Conservation (phyloP, 2,329 filamentous ascomycete species). For the Pyrenophora tritici-repentis region DNA sequence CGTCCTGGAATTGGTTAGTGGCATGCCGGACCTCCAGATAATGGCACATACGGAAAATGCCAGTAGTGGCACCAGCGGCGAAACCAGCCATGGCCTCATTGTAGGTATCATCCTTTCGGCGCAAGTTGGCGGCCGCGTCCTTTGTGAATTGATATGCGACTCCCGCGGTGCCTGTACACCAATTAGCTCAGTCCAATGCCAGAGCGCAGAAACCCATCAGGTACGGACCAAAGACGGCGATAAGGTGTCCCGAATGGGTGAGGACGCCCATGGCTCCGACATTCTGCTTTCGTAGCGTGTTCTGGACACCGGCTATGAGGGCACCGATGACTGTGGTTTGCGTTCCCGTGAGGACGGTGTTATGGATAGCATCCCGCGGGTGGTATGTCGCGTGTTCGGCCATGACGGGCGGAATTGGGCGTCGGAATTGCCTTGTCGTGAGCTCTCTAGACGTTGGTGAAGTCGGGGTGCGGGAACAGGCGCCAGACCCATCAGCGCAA, state of each 20-base stretch:
- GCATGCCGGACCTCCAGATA: slow-evolving; percentile 10
- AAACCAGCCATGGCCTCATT: slow-evolving; percentile 79
- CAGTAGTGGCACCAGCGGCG: slow-evolving; percentile 72
- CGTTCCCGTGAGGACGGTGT: slow-evolving; percentile 66
- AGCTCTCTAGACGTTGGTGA: slow-evolving; percentile 5
- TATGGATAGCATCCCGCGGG: slow-evolving; percentile 74
- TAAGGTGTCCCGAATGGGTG: slow-evolving; percentile 75
- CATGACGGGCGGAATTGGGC: slow-evolving; percentile 43
- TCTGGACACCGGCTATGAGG: slow-evolving; percentile 78
- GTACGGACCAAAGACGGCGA: slow-evolving; percentile 67
- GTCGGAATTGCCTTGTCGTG: slow-evolving; percentile 24
- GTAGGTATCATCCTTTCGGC: slow-evolving; percentile 79
- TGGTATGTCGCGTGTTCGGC: slow-evolving; percentile 59
- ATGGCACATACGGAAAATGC: slow-evolving; percentile 67
- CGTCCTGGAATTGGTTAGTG: slow-evolving; percentile 54
- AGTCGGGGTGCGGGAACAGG: slow-evolving; percentile 10
- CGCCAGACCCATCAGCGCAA: slow-evolving; percentile 5
- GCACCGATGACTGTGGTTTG: slow-evolving; percentile 71
- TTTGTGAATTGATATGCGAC: slow-evolving; percentile 78
- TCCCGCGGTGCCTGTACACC: slow-evolving; percentile 68
- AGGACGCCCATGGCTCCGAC: slow-evolving; percentile 81
- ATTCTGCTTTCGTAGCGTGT: slow-evolving; percentile 82
- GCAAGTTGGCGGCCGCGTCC: slow-evolving; percentile 79
- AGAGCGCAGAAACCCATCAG: neutral
- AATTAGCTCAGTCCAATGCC: slow-evolving; percentile 31